Evolutionary conservation across 2,329 filamentous ascomycete species (phyloP), one percentile per base, ranked within the genome.

Genomic region (Trichothecium sympodiale): DNA sequence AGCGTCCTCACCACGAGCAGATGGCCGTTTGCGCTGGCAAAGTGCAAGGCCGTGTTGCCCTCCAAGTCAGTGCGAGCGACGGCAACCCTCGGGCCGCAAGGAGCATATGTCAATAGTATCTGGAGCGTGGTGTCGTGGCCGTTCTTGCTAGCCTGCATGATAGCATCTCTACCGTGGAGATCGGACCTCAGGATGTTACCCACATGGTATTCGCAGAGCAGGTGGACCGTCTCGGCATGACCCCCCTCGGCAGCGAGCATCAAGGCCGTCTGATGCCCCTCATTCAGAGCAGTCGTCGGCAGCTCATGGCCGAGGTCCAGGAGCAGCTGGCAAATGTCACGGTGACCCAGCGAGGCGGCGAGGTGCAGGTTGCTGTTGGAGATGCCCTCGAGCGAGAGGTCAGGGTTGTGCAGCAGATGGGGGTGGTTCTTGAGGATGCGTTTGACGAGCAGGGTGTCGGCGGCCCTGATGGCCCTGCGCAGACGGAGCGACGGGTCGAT

Each of bases 11-110:
- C 60, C 1, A 84, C 81, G 36, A 87, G 75, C 31, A 93, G 57
- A 46, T 89, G 82, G 2, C 86, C 86, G 48, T 83, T 83, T 31
- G 81, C 81, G 49, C 78, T 85, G 10, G 87, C 87, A 60, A 91
- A 87, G 59, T 94, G 86, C 30, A 94, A 64, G 1, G 85, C 83
- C 3, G 85, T 93, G 53, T 93, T 91, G n/a, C 86, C 86, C 39
- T 81, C 72, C 2, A 67, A 49, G 50, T 94, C 86, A 4, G 67
- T 64, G 20, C 68, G 62, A 31, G 65, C 64, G 6, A 83, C 67
- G 3, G 72, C 69, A 1, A 62, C 61, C 16, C 56, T 55, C 0
- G 71, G 62, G 12, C 72, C 72, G n/a, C 60, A 59, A 7, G 74
- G 73, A 1, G 65, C 68, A 46, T 71, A 77, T 0, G 75, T 80